These are phyloP conservation scores for Chlamydomonas sp. DNA, from an alignment of 139 green algal species.

Conservation along the genomic window DNA sequence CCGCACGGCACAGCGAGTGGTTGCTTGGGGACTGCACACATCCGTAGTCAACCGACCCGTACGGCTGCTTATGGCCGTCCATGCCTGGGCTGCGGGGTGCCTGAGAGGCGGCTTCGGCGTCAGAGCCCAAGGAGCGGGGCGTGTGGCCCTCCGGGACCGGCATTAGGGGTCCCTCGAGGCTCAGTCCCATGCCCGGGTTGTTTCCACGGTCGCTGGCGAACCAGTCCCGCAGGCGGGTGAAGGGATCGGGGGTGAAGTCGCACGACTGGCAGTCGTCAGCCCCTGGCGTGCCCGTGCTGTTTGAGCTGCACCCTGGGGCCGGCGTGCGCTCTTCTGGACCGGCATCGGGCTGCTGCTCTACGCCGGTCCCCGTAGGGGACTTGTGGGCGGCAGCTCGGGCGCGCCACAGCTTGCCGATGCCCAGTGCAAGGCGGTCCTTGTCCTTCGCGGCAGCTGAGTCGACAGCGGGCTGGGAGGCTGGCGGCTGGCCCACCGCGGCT, in stretches of 20 bases:
- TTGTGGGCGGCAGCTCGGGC: background rate
- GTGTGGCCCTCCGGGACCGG: conserved; percentile 18
- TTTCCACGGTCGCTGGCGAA: background rate
- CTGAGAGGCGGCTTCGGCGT: background rate
- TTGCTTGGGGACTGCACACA: no score
- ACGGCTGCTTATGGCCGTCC: no score
- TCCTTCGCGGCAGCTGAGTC: no score
- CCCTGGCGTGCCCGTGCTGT: no score
- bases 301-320: no score
- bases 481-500: no score
- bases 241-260: conserved; percentile 9
- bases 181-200: background rate
- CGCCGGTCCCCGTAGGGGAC: background rate
- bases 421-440: background rate
- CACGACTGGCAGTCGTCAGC: background rate
- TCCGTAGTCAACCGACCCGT: no score
- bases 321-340: no score
- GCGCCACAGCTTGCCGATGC: conserved; percentile 18
- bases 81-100: no score
- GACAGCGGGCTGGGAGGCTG: background rate
- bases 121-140: background rate
- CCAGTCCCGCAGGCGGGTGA: conserved; percentile 28
- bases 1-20: no score
- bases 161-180: background rate
- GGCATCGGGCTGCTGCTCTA: no score